Evolutionary conservation across 164 flowering plant species (phyloP), one percentile per base, ranked within the genome.

Genomic region (Kingdonia uniflora): DNA sequence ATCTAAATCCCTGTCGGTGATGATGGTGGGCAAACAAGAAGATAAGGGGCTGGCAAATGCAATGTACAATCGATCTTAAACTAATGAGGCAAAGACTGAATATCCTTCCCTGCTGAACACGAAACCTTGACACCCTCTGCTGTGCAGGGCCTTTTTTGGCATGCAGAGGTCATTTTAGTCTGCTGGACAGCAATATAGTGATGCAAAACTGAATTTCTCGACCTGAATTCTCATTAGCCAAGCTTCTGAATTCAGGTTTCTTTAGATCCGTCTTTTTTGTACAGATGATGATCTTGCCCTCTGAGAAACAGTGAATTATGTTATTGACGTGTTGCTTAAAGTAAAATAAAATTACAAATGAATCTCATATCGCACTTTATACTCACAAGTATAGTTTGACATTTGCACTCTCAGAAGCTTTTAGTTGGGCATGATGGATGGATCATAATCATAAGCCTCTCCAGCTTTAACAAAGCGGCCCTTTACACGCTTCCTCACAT

Each of bases 401-500:
- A 23, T 5, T 35, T 60, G 60, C 63, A 41, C 45, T 70, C 67
- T 54, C 68, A 75, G 65, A 33, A 75, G 71, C 80, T 73, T 55
- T 67, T 65, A 24, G 71, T 66, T 47, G 62, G 65, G 67, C 62
- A 58, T 59, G 70, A 17, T n/a, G n/a, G n/a, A n/a, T 14, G 86
- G 86, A 40, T 78, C 86, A 44, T 77, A 80, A 48, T 80, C 86
- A 58, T 76, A 78, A 17, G 67, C 71, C 24, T 80, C 82, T 25
- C 86, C 80, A 33, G 79, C 74, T 76, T 80, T 80, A 24, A 80
- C 74, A 63, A 80, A 80, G 8, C 82, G 73, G 14, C 85, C 85
- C 64, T 77, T 80, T 51, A 72, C 85, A 49, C 82, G 80, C 64
- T 58, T 80, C 52, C 85, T 77, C 10, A 71, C 69, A 58, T 80